Conservation (phyloP, 1,139 yeast genomes). For the Diutina rugosa region DNA sequence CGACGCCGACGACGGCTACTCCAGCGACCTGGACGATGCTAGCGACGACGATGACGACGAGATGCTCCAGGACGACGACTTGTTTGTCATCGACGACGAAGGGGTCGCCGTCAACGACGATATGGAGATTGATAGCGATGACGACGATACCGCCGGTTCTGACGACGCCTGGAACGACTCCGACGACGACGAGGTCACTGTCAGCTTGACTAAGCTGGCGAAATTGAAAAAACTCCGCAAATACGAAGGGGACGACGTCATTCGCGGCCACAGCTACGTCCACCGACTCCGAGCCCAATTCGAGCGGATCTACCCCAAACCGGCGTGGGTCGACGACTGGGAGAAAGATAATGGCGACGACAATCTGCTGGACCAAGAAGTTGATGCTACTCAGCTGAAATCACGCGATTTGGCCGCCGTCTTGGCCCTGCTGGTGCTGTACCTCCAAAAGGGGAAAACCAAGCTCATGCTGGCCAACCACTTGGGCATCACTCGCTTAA, state of each 20-base stretch:
- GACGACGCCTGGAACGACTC: slow-evolving; percentile 80
- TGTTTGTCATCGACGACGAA: slow-evolving; percentile 54
- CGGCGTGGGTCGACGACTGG: slow-evolving; percentile 55
- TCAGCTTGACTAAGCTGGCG: slow-evolving; percentile 42
- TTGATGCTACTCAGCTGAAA: slow-evolving; percentile 9
- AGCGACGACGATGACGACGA: slow-evolving; percentile 14
- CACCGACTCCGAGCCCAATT: slow-evolving; percentile 71
- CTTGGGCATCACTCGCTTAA: slow-evolving; percentile 64
- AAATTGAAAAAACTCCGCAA: slow-evolving; percentile 62
- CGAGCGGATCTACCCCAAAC: slow-evolving; percentile 78
- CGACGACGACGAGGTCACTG: slow-evolving; percentile 66
- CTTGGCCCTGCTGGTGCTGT: slow-evolving; percentile 28
- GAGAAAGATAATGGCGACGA: slow-evolving; percentile 10
- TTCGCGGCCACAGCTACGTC: slow-evolving; percentile 59
- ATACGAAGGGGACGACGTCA: slow-evolving; percentile 40
- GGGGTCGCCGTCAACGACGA: slow-evolving; percentile 15
- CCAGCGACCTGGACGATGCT: slow-evolving; percentile 12
- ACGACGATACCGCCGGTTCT: slow-evolving; percentile 13
- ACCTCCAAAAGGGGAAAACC: slow-evolving; percentile 11
- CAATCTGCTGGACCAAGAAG: slow-evolving; percentile 11
- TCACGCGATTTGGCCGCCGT: slow-evolving; percentile 37
- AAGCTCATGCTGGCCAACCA: slow-evolving; percentile 56
- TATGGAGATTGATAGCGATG: slow-evolving; percentile 26
- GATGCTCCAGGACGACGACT: slow-evolving; percentile 41
- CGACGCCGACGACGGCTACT: slow-evolving; percentile 16